Evolutionary conservation across 139 green algal genomes (phyloP), one percentile per base, ranked within the genome.

Genomic region (Chlorella sp.): DNA sequence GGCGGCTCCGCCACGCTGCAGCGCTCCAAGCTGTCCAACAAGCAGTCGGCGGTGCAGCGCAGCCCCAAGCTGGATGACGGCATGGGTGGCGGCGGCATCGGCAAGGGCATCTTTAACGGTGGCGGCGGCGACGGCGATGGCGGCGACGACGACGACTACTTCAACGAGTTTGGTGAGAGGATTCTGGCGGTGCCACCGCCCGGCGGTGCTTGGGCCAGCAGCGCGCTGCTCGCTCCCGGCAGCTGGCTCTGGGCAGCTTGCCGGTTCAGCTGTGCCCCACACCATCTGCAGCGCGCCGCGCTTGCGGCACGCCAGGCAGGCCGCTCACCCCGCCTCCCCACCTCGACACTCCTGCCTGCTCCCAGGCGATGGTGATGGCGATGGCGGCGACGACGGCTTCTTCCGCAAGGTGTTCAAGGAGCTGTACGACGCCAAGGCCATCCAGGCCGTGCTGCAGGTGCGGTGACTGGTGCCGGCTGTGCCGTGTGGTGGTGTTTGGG

Each of bases 141-240:
- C 73, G 96, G 92, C 51, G 97, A 99, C 74, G 96, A 99, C 67
- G 97, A 99, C 72, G 96, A 99, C 88, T 97, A 97, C 71, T 96
- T 95, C 67, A 90, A 94, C 79, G 93, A 96, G 69, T 82, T 81
- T 70, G 47, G 34, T 5, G 44, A 51, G 44, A 51, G 44, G 44
- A 51, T 51, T 51, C 44, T 51, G 6, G 6, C 44, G 44, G 44
- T n/a, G n/a, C n/a, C n/a, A n/a, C n/a, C n/a, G n/a, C n/a, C n/a
- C n/a, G n/a, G n/a, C n/a, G n/a, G n/a, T n/a, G n/a, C n/a, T n/a
- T n/a, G n/a, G n/a, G n/a, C n/a, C n/a, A n/a, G n/a, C n/a, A n/a
- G n/a, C n/a, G n/a, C n/a, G n/a, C n/a, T n/a, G n/a, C n/a, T n/a
- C n/a, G n/a, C n/a, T n/a, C n/a, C 44, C 44, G 9, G 44, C 9